These are phyloP conservation scores for Lichtheimia corymbifera DNA, from an alignment of 371 early-diverging fungal species.

Conservation along the genomic window DNA sequence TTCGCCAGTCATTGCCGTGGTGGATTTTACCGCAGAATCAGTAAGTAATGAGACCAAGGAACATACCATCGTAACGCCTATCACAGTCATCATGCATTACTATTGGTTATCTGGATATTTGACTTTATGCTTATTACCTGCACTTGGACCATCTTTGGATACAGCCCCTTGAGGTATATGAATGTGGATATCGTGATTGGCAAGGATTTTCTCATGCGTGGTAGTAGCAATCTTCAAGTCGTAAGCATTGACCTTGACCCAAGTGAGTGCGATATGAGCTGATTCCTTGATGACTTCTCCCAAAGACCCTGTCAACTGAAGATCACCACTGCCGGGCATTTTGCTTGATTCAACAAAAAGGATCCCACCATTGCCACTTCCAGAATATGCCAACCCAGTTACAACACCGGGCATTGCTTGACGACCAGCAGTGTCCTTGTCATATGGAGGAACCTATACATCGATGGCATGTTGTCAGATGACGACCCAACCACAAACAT, in stretches of 20 bases:
- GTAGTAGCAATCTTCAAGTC: constrained; percentile 51
- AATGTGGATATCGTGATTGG: constrained; percentile 72
- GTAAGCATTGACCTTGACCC: constrained; percentile 74
- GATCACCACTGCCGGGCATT: constrained; percentile 72
- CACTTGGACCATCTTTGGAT: constrained; percentile 84
- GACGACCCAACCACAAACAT: not conserved
- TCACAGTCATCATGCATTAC: not conserved
- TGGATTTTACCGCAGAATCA: constrained; percentile 50
- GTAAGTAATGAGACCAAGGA: constrained; percentile 78
- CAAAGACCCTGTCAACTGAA: constrained; percentile 79
- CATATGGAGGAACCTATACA: constrained; percentile 22
- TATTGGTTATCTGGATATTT: not conserved
- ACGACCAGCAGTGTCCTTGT: constrained; percentile 71
- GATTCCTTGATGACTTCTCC: constrained; percentile 90
- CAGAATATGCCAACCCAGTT: constrained; percentile 83
- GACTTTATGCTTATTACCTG: constrained; percentile 7
- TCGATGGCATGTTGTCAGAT: not conserved
- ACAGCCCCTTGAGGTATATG: constrained; percentile 84
- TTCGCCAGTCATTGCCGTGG: constrained; percentile 84
- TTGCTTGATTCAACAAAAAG: constrained; percentile 80
- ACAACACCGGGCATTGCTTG: constrained; percentile 72
- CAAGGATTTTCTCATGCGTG: constrained; percentile 31
- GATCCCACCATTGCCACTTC: constrained; percentile 73
- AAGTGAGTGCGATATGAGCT: constrained; percentile 76
- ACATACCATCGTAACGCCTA: constrained; percentile 69